phyloP scores from a whole-genome alignment of 768 basidiomycete genomes.

The Plicaturopsis crispa region DNA sequence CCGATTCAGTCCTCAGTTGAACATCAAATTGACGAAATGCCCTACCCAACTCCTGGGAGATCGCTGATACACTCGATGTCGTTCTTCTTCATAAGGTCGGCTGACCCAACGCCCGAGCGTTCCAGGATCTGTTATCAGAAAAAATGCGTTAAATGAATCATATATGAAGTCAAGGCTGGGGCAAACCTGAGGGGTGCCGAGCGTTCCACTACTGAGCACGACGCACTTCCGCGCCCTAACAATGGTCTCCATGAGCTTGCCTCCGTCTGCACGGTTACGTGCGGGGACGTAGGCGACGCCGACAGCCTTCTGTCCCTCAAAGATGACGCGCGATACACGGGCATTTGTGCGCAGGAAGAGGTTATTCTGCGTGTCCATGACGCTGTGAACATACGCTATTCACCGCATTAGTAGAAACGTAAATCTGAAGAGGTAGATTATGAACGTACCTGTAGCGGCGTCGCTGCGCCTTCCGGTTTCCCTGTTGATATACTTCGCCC shows the following conservation, averaged over 20 bases:
- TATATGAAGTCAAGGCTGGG: too few species aligned
- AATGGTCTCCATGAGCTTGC: conserved; percentile 49
- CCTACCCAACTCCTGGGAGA: conserved; percentile 65
- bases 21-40: too few species aligned
- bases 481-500: conserved; percentile 74
- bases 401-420: background rate
- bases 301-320: conserved; percentile 65
- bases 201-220: conserved; percentile 57
- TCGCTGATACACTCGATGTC: conserved; percentile 60
- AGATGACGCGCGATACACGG: conserved; percentile 62
- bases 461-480: conserved; percentile 67
- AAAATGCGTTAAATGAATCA: too few species aligned
- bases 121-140: conserved; percentile 47
- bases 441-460: conserved; percentile 46
- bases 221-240: conserved; percentile 63
- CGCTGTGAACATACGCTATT: conserved; percentile 60
- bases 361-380: conserved; percentile 63
- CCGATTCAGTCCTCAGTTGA: too few species aligned
- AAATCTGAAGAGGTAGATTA: background rate
- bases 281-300: conserved; percentile 65
- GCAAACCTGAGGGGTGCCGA: conserved; percentile 58
- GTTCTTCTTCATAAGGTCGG: conserved; percentile 44
- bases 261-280: conserved; percentile 48
- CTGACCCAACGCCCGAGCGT: conserved; percentile 60
- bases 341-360: conserved; percentile 60